These are phyloP conservation scores for Salvia sclarea DNA, from an alignment of 305 asterid species.

Conservation along the genomic window DNA sequence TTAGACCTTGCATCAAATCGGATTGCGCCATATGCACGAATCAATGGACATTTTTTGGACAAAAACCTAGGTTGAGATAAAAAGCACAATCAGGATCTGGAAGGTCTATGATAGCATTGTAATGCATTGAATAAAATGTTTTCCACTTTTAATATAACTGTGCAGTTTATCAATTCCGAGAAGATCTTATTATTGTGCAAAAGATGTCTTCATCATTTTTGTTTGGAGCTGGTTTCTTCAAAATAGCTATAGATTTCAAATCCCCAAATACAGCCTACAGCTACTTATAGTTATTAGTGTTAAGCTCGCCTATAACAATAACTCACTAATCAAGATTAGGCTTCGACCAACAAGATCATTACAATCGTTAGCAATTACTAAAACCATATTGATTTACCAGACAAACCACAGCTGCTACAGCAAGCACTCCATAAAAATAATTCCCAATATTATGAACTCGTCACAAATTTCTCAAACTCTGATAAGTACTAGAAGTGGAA, in stretches of 20 bases:
- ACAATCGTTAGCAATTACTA: background rate
- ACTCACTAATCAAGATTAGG: background rate
- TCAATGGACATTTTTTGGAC: conserved; percentile 77
- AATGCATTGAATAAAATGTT: background rate
- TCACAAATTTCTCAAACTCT: background rate
- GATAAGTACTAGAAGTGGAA: no score
- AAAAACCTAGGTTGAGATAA: conserved; percentile 54
- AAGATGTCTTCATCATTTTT: background rate
- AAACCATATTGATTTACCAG: background rate
- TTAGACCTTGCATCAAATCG: conserved; percentile 70
- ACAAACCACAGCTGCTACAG: background rate
- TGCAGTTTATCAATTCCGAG: background rate
- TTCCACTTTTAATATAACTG: background rate
- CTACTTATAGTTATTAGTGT: background rate
- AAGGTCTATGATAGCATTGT: background rate
- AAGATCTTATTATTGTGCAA: background rate
- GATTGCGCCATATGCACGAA: conserved; percentile 93
- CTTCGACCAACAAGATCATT: background rate
- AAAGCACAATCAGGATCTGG: conserved; percentile 18
- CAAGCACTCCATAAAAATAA: conserved; percentile 3
- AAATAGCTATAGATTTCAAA: background rate
- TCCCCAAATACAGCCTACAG: background rate
- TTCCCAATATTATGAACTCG: background rate
- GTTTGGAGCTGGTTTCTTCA: background rate
- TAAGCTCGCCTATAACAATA: no score